A percentile compares a stretch with the other conserved stretches of the same genome.
These are phyloP conservation scores for Coemansia sp. DNA, from an alignment of 192 early-diverging fungal species.

Conservation along the genomic window DNA sequence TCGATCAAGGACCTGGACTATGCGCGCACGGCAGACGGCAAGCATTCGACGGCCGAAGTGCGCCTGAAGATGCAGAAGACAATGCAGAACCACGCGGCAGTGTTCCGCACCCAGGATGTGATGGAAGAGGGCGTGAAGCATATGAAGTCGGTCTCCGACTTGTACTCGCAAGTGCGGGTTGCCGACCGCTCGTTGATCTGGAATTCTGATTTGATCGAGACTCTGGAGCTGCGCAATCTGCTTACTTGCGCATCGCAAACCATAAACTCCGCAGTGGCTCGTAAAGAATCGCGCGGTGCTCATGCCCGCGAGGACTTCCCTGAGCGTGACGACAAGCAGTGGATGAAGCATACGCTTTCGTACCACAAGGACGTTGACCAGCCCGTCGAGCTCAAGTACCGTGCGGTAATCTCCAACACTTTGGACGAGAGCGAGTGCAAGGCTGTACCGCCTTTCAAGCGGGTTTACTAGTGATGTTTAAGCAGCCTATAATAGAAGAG, in stretches of 20 bases:
- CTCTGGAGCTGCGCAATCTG: constrained; percentile 96
- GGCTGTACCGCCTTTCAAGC: constrained; percentile 81
- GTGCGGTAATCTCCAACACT: constrained; percentile 74
- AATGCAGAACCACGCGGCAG: constrained; percentile 97
- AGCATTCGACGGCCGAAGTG: constrained; percentile 75
- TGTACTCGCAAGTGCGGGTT: constrained; percentile 79
- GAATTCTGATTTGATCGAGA: constrained; percentile 97
- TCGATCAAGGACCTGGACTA: constrained; percentile 96
- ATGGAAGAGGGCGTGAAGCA: constrained; percentile 86
- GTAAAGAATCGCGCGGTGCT: constrained; percentile 97
- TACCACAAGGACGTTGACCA: constrained; percentile 81
- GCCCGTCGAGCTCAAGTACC: constrained; percentile 77
- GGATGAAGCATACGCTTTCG: constrained; percentile 99
- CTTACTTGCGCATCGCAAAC: constrained; percentile 94
- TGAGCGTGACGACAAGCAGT: constrained; percentile 86
- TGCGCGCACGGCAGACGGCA: constrained; percentile 79
- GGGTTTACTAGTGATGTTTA: constrained; percentile 68
- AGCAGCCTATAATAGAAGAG: background rate
- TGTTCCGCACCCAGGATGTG: constrained; percentile 88
- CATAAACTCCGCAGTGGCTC: constrained; percentile 80
- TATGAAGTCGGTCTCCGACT: constrained; percentile 80
- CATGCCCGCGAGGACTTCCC: constrained; percentile 95
- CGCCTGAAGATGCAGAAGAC: constrained; percentile 96
- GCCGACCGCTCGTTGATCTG: constrained; percentile 94
- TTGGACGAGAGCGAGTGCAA: constrained; percentile 93